Base-by-base conservation (phyloP, 139 green algal species). In the Monoraphidium neglectum region DNA sequence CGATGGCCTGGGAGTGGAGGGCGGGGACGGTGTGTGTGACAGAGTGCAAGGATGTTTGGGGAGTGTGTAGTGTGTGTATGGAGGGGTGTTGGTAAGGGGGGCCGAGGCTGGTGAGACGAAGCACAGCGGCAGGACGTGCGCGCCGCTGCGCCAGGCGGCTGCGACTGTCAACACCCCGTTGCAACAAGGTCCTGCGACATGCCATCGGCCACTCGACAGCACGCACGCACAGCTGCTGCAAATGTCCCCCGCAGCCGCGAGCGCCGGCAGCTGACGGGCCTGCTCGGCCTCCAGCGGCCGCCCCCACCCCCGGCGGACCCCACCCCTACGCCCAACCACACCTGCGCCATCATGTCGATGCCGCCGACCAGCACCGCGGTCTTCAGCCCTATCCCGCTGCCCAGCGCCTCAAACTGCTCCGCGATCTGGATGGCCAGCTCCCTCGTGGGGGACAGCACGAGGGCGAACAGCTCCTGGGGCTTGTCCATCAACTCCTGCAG, bases 401-500 rank as follows among this genome's bases (percentile, higher is more conserved):
- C 96, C 33, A 99, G 78, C 1, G 96, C 93, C 80, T 99, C 96
- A 82, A 99, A 96, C 84, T 99, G 95, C 85, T 99, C 96, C 4
- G 90, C 79, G 66, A 99, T 99, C 83, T 99, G 96, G 59, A 99
- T 98, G 60, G 96, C 96, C 70, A 99, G 89, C 87, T 99, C 96
- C 21, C 95, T 83, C 0, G 96, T 99, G 40, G 96, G 96, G 0
- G 93, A 97, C 37, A 99, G 86, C n/a, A 98, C 89, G 38, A 98
- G 88, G 21, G 93, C 93, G 83, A 95, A 99, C 16, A 97, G 83
- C 40, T 92, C 87, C 80, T 95, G 90, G 3, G 94, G 94, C 77
- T 93, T 95, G 74, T 98, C 91, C 75, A 99, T 82, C 18, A 99
- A 87, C 6, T 78, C 79, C 81, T 99, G 92, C 37, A 99, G 86